phyloP scores from a whole-genome alignment of 305 asterid species.

The Fraxinus dipetala region DNA sequence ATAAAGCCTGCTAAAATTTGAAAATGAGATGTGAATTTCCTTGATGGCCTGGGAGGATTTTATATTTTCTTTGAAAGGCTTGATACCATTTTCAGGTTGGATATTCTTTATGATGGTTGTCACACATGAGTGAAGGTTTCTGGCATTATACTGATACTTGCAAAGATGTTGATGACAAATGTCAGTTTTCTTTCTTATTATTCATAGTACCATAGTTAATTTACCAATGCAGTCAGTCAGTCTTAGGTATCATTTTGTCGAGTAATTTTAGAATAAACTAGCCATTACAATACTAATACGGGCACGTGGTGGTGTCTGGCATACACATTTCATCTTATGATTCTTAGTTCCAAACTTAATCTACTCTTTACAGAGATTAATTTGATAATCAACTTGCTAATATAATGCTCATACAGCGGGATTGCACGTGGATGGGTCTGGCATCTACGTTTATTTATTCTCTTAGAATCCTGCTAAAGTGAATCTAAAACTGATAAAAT shows the following conservation, averaged over 20 bases:
- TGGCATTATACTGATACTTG: neutral
- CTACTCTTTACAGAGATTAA: neutral
- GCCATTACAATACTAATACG: neutral
- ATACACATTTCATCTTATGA: neutral
- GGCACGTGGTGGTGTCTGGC: slow-evolving; percentile 1
- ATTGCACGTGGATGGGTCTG: slow-evolving; percentile 29
- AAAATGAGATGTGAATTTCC: neutral
- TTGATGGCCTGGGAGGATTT: neutral
- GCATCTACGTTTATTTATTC: neutral
- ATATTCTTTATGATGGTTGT: neutral
- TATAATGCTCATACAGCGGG: neutral
- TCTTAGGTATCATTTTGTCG: neutral
- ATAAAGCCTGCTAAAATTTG: neutral
- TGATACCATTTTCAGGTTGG: neutral
- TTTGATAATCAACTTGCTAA: slow-evolving; percentile 19
- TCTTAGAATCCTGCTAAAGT: neutral
- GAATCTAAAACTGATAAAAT: neutral
- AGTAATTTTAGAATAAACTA: neutral
- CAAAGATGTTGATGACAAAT: neutral
- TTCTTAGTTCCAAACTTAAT: neutral
- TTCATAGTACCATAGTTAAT: neutral
- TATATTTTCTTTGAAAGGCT: neutral
- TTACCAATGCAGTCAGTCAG: neutral
- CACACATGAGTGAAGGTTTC: neutral
- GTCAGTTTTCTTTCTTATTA: neutral